Evolutionary conservation across 257 asterid species (phyloP).

Genomic region (Salvia rosmarinus): DNA sequence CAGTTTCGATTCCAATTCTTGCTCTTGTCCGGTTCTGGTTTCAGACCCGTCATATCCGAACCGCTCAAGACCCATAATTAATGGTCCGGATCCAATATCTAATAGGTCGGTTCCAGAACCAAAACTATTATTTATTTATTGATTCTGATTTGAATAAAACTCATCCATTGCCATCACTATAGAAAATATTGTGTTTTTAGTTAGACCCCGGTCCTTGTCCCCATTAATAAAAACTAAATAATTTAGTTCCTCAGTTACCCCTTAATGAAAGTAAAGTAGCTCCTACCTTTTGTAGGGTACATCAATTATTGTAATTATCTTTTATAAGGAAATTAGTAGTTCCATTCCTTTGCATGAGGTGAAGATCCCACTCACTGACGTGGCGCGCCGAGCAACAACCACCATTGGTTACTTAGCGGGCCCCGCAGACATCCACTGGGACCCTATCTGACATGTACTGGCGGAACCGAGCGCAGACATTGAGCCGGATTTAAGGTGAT

Average conservation of each 20-base stretch:
- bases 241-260: not conserved
- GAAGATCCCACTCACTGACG: slow-evolving; percentile 32
- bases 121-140: too few relatives aligned
- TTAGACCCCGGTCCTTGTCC: slow-evolving; percentile 19
- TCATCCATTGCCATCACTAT: too few relatives aligned
- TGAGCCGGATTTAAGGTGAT: slow-evolving; percentile 32
- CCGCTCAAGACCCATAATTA: too few relatives aligned
- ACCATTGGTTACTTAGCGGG: slow-evolving; percentile 34
- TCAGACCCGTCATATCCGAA: too few relatives aligned
- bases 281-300: not conserved
- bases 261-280: not conserved
- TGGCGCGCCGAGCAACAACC: slow-evolving; percentile 29
- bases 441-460: slow-evolving; percentile 44
- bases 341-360: slow-evolving; percentile 7
- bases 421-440: slow-evolving; percentile 25
- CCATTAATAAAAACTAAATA: slow-evolving; percentile 4
- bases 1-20: too few relatives aligned
- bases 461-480: slow-evolving; percentile 45
- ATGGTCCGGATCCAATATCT: too few relatives aligned
- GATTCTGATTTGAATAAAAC: too few relatives aligned
- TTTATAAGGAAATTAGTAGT: not conserved
- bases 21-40: too few relatives aligned
- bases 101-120: too few relatives aligned
- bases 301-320: not conserved
- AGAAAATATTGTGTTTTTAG: too few relatives aligned